Evolutionary conservation across 345 rosid genomes (phyloP).

Genomic region (Excoecaria cochinchinensis): DNA sequence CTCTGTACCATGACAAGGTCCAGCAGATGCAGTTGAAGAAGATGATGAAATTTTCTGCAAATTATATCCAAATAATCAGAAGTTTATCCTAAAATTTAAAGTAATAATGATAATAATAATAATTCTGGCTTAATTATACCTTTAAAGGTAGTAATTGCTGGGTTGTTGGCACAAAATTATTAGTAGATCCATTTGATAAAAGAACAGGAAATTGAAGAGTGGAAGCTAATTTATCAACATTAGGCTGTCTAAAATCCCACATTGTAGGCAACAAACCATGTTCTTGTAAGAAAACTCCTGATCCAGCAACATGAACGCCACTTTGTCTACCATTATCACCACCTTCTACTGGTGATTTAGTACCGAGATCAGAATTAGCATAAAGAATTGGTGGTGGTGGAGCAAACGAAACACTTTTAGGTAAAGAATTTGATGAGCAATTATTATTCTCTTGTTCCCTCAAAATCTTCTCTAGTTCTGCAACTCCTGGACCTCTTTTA

Average conservation of each 20-base stretch:
- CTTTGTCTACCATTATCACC: slow-evolving; percentile 16
- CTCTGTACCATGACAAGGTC: slow-evolving; percentile 40
- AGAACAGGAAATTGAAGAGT: slow-evolving; percentile 34
- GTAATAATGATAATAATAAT: too few species aligned
- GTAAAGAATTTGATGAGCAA: background rate
- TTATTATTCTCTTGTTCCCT: slow-evolving; percentile 48
- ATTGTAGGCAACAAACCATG: slow-evolving; percentile 24
- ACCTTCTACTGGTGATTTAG: slow-evolving; percentile 1
- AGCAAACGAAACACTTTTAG: slow-evolving; percentile 10
- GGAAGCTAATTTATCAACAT: slow-evolving; percentile 16
- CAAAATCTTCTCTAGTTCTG: slow-evolving; percentile 76
- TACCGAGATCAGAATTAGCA: background rate
- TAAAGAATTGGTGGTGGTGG: slow-evolving; percentile 2
- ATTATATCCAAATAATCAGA: background rate
- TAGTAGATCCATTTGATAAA: slow-evolving; percentile 21
- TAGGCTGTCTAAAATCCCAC: slow-evolving; percentile 21
- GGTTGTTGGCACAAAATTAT: slow-evolving; percentile 36
- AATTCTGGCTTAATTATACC: slow-evolving; percentile 26
- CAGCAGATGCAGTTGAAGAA: slow-evolving; percentile 33
- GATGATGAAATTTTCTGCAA: slow-evolving; percentile 39
- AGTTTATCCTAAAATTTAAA: background rate
- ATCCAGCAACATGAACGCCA: slow-evolving; percentile 12
- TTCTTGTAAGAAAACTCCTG: slow-evolving; percentile 27
- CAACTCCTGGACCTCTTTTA: slow-evolving; percentile 79
- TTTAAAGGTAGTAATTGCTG: slow-evolving; percentile 31